phyloP scores from a whole-genome alignment of 2,329 filamentous ascomycete genomes.

The Trichoderma aggressivum region DNA sequence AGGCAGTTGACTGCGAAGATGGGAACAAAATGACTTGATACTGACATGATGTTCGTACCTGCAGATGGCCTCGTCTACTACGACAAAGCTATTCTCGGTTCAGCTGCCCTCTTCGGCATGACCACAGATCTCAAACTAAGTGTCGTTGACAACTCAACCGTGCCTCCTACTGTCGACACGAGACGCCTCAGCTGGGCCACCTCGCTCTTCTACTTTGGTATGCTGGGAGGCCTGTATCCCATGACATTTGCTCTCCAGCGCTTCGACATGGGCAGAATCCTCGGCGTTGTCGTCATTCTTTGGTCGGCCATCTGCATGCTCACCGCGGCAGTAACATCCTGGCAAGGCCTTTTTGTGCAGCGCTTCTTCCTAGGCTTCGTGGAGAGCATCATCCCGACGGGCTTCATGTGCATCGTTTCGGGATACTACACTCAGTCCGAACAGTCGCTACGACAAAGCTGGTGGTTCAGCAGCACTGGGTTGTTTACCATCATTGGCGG shows the following conservation, averaged over 20 bases:
- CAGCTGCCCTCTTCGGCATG: slow-evolving; percentile 73
- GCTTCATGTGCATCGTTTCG: slow-evolving; percentile 62
- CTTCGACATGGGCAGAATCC: slow-evolving; percentile 61
- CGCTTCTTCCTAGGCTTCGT: slow-evolving; percentile 63
- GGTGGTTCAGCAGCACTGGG: slow-evolving; percentile 62
- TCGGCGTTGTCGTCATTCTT: slow-evolving; percentile 60
- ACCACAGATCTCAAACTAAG: slow-evolving; percentile 62
- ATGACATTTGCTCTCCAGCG: slow-evolving; percentile 69
- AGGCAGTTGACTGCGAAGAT: neutral
- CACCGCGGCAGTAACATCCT: slow-evolving; percentile 63
- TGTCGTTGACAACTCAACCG: slow-evolving; percentile 41
- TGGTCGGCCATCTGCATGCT: slow-evolving; percentile 67
- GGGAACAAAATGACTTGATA: neutral
- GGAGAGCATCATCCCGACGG: slow-evolving; percentile 63
- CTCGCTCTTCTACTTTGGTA: slow-evolving; percentile 76
- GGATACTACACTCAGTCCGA: slow-evolving; percentile 64
- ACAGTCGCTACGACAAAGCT: slow-evolving; percentile 61
- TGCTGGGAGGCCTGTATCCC: slow-evolving; percentile 70
- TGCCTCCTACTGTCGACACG: slow-evolving; percentile 59
- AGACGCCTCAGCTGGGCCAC: slow-evolving; percentile 72
- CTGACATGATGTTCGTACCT: slow-evolving; percentile 30
- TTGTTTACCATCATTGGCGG: slow-evolving; percentile 62
- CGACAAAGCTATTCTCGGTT: slow-evolving; percentile 67
- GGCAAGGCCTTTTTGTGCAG: slow-evolving; percentile 62
- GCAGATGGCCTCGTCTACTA: slow-evolving; percentile 43